Percentiles rank a stretch among this genome's conserved stretches.
Conservation (phyloP, 176 grass and related monocot genomes). For the Carex myosuroides region DNA sequence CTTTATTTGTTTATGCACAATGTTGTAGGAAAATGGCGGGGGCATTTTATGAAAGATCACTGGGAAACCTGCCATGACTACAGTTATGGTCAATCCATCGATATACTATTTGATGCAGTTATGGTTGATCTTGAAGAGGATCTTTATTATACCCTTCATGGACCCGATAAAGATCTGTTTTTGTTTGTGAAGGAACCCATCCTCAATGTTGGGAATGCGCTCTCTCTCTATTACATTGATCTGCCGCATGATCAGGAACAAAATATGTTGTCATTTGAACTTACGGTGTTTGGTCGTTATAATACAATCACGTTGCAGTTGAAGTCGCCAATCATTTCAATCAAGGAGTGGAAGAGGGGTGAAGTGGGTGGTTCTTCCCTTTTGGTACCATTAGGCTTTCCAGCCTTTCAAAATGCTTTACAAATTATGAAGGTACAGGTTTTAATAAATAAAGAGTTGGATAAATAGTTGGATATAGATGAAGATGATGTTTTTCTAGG, state of each 20-base stretch:
- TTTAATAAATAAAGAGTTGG: too few relatives aligned
- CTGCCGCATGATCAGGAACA: constrained; percentile 1
- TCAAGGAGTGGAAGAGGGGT: constrained; percentile 28
- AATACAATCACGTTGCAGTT: constrained; percentile 28
- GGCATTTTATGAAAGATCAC: too few relatives aligned
- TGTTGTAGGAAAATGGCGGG: too few relatives aligned
- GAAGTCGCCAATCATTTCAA: constrained; percentile 27
- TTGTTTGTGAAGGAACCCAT: constrained; percentile 42
- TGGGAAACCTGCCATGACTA: neutral
- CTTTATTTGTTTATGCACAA: too few relatives aligned
- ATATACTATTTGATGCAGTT: constrained; percentile 23
- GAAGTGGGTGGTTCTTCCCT: constrained; percentile 31
- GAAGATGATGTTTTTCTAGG: neutral
- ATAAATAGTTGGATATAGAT: too few relatives aligned
- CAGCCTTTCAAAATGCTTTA: neutral
- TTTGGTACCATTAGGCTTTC: constrained; percentile 43
- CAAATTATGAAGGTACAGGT: constrained; percentile 8
- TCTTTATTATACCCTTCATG: constrained; percentile 46
- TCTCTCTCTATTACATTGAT: constrained; percentile 42
- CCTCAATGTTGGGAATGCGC: constrained; percentile 21
- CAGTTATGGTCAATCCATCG: constrained; percentile 20
- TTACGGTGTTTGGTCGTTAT: constrained; percentile 11
- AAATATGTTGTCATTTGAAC: constrained; percentile 11
- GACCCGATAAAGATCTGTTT: constrained; percentile 52
- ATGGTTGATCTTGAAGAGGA: neutral